phyloP scores from a whole-genome alignment of 257 asterid genomes.

The Leonotis leonurus region DNA sequence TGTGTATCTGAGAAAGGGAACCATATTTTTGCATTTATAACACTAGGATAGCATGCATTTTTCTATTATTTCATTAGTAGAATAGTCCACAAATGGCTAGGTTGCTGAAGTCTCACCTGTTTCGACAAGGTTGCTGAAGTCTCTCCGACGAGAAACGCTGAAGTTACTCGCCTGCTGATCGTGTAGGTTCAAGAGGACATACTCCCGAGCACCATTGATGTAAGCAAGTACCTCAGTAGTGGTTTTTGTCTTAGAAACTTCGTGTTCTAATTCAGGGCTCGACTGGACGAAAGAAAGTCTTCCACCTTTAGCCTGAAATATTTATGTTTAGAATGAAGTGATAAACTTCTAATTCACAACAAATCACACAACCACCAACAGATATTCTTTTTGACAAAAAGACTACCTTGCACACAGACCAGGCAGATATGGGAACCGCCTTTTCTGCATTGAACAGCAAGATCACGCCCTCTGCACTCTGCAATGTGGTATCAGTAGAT shows the following conservation, averaged over 20 bases:
- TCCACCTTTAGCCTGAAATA: constrained; percentile 72
- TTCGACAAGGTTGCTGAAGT: constrained; percentile 34
- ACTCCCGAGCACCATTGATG: constrained; percentile 52
- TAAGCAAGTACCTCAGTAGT: constrained; percentile 49
- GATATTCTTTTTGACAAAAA: no score
- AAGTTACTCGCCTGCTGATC: constrained; percentile 25
- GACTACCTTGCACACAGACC: constrained; percentile 76
- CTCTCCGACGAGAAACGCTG: constrained; percentile 26
- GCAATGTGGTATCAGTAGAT: constrained; percentile 24
- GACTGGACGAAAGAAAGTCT: constrained; percentile 47
- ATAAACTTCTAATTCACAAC: not conserved
- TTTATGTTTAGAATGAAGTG: not conserved
- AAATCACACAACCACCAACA: not conserved
- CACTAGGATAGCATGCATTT: no score
- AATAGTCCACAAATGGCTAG: not conserved
- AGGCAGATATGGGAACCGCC: constrained; percentile 58
- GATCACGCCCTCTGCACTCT: constrained; percentile 47
- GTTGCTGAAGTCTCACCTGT: constrained; percentile 45
- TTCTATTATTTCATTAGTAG: no score
- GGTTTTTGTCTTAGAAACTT: constrained; percentile 26
- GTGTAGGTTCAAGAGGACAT: constrained; percentile 55
- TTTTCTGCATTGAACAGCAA: constrained; percentile 56
- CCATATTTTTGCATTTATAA: not conserved
- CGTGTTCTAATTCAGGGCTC: constrained; percentile 29
- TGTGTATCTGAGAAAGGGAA: constrained; percentile 32